Percentiles rank a stretch among this genome's conserved stretches.
phyloP scores from a whole-genome alignment of 176 grass and related monocot species.

The Aegilops umbellulata region DNA sequence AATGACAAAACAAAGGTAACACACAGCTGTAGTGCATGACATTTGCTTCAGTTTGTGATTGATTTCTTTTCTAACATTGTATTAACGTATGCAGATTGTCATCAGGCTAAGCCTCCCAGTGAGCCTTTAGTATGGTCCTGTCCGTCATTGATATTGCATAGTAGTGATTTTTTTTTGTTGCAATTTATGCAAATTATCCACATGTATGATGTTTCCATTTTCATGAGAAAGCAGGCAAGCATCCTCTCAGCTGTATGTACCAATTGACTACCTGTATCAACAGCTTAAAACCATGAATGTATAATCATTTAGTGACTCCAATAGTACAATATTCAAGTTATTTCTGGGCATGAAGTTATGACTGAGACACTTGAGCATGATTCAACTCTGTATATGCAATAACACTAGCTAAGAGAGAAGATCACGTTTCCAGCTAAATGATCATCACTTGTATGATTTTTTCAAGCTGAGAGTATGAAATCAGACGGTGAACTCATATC shows the following conservation, averaged over 20 bases:
- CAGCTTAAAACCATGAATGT: background rate
- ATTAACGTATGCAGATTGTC: slow-evolving; percentile 38
- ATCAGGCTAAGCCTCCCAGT: slow-evolving; percentile 19
- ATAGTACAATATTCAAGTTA: background rate
- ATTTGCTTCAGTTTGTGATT: background rate
- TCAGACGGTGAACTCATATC: background rate
- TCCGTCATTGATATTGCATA: background rate
- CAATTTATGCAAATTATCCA: background rate
- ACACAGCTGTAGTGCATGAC: background rate
- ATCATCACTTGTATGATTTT: too few species aligned
- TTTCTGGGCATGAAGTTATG: background rate
- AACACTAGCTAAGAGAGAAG: background rate
- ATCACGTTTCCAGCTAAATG: background rate
- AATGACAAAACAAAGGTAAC: slow-evolving; percentile 81
- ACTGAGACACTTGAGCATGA: background rate
- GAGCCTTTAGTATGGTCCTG: background rate
- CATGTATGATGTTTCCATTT: background rate
- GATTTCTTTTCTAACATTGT: background rate
- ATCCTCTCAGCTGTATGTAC: background rate
- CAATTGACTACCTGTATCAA: background rate
- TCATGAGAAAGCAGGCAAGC: background rate
- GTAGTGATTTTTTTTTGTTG: too few species aligned
- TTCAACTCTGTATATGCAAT: background rate
- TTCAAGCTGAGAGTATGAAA: background rate
- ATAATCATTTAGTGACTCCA: background rate